Evolutionary conservation across 2,329 filamentous ascomycete species (phyloP).

Genomic region (Alternaria viburni): DNA sequence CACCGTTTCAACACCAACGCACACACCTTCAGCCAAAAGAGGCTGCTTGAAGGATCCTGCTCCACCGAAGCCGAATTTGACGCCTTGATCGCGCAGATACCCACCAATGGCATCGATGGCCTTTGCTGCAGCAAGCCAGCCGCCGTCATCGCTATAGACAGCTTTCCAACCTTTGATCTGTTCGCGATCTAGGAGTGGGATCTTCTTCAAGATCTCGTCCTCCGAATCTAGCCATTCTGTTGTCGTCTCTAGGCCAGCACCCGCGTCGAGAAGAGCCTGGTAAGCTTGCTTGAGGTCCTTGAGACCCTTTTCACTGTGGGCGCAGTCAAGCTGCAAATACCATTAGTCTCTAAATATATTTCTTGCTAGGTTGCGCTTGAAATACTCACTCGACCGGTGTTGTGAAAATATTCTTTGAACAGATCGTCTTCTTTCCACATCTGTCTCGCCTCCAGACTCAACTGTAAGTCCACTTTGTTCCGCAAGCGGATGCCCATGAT

Average conservation of each 20-base stretch:
- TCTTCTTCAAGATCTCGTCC: slow-evolving; percentile 52
- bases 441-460: slow-evolving; percentile 42
- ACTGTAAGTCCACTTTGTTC: slow-evolving; percentile 48
- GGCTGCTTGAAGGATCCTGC: slow-evolving; percentile 56
- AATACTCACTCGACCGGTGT: slow-evolving; percentile 46
- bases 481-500: slow-evolving; percentile 51
- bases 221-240: slow-evolving; percentile 54
- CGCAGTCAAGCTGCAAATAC: slow-evolving; percentile 35
- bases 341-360: slow-evolving; percentile 3
- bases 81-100: slow-evolving; percentile 47
- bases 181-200: slow-evolving; percentile 49
- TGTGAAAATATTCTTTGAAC: slow-evolving; percentile 56
- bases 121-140: slow-evolving; percentile 57
- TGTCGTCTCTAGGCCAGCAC: slow-evolving; percentile 44
- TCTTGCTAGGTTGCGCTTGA: not conserved
- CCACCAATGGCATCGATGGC: slow-evolving; percentile 56
- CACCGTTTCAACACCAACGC: slow-evolving; percentile 51
- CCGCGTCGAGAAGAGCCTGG: slow-evolving; percentile 43
- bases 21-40: slow-evolving; percentile 47
- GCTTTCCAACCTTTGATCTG: slow-evolving; percentile 57
- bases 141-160: slow-evolving; percentile 53
- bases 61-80: slow-evolving; percentile 52
- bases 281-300: slow-evolving; percentile 44
- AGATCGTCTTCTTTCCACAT: slow-evolving; percentile 56
- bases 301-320: slow-evolving; percentile 49